Percentiles rank a stretch among this genome's conserved stretches.
phyloP scores from a whole-genome alignment of 2,329 filamentous ascomycete species.

The Trichoderma gracile region DNA sequence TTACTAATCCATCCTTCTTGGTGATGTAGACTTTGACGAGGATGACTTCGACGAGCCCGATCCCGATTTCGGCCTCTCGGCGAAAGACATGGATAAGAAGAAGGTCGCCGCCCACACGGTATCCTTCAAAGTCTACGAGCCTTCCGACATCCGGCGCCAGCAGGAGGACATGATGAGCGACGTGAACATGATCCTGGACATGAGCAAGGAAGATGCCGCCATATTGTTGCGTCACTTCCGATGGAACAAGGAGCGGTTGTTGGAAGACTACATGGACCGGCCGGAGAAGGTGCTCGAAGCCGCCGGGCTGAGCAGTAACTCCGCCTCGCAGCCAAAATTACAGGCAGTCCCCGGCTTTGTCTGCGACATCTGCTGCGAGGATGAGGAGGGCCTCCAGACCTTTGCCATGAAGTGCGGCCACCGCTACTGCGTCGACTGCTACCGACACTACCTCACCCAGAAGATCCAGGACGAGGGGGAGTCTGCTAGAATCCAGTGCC shows the following conservation, averaged over 20 bases:
- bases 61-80: slow-evolving; percentile 51
- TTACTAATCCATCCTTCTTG: slow-evolving; percentile 28
- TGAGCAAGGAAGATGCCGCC: slow-evolving; percentile 84
- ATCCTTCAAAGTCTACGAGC: slow-evolving; percentile 78
- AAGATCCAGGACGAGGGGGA: slow-evolving; percentile 97
- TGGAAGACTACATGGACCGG: slow-evolving; percentile 95
- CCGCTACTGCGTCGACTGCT: slow-evolving; percentile 90
- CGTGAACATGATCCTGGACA: slow-evolving; percentile 86
- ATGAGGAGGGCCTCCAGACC: slow-evolving; percentile 71
- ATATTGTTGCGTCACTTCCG: slow-evolving; percentile 86
- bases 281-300: slow-evolving; percentile 77
- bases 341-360: slow-evolving; percentile 73
- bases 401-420: slow-evolving; percentile 96
- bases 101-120: slow-evolving; percentile 78
- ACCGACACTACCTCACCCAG: slow-evolving; percentile 83
- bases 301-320: slow-evolving; percentile 73
- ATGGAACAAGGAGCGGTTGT: slow-evolving; percentile 95
- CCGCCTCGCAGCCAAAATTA: slow-evolving; percentile 64
- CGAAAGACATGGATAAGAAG: slow-evolving; percentile 68
- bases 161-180: slow-evolving; percentile 86
- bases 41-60: slow-evolving; percentile 61
- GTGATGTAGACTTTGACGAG: slow-evolving; percentile 52
- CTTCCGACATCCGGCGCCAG: slow-evolving; percentile 77
- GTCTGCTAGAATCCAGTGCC: slow-evolving; percentile 91
- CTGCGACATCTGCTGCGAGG: slow-evolving; percentile 97